Base-by-base conservation (phyloP, 192 early-diverging fungal species). In the Spizellomyces sp. region DNA sequence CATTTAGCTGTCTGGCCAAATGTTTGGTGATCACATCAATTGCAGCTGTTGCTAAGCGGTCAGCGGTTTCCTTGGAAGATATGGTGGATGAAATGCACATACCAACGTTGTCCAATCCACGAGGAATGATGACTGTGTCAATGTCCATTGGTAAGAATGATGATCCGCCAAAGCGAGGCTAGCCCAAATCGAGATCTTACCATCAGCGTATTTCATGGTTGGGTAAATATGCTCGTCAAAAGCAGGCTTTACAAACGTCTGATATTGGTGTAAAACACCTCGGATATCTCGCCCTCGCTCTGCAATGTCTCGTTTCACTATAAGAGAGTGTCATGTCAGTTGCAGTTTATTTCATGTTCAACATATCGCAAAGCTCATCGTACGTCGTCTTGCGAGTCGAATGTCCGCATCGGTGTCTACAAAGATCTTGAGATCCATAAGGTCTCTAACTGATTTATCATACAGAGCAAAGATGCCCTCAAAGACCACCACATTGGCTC, bases 381-480 rank as follows among this genome's bases (percentile, higher is more conserved):
- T 87, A 91, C 90, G 85, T 77, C 96, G 83, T 60, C 95, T 83
- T 4, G 91, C 92, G 52, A 98, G 80, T 42, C 95, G 90, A 58
- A 98, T 89, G 71, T 98, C 96, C 43, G 90, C 86, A 75, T 98
- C 96, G 0, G 95, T 95, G 69, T 97, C 95, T 5, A 98, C 94
- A 91, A 96, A 96, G 0, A 96, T 80, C 87, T 91, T 86, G 70
- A 83, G 44, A 55, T 77, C 90, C 93, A 95, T 91, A 76, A 95
- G 77, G 43, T 90, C 84, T 12, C 91, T 81, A 22, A 98, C 88
- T 45, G 77, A 82, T 42, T 89, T 85, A 72, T 96, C 93, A 74
- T 95, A 94, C 43, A 98, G 79, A 8, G 95, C 96, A 87, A 98
- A 97, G 67, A 98, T 98, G 55, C 96, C 96, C 75, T 98, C 96